Evolutionary conservation across 1,284 basidiomycete species (phyloP).

Genomic region (Xanthoconium separans): DNA sequence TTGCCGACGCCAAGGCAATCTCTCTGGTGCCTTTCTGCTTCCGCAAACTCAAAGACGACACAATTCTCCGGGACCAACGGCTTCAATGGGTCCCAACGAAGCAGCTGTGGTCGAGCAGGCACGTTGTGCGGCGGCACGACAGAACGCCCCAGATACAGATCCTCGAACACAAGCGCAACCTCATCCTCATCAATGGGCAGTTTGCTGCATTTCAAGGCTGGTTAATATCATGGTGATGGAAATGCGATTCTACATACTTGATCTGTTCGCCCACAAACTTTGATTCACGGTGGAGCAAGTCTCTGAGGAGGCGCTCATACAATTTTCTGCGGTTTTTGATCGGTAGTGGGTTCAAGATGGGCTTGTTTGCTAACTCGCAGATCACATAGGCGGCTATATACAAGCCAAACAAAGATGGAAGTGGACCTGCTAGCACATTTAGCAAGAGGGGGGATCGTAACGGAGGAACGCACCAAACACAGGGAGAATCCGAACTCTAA

Average conservation of each 20-base stretch:
- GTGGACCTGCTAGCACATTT: constrained; percentile 50
- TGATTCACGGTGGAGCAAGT: constrained; percentile 71
- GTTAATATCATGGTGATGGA: neutral
- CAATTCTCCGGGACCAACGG: constrained; percentile 75
- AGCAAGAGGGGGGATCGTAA: neutral
- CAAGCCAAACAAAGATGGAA: constrained; percentile 88
- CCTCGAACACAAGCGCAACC: constrained; percentile 82
- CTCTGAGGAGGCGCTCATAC: constrained; percentile 79
- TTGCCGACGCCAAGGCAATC: constrained; percentile 41
- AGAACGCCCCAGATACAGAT: constrained; percentile 79
- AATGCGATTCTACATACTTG: constrained; percentile 40
- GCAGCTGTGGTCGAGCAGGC: constrained; percentile 66
- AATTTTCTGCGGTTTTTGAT: constrained; percentile 84
- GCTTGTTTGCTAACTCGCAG: constrained; percentile 80
- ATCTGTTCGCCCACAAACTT: constrained; percentile 56
- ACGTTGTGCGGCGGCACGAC: constrained; percentile 74
- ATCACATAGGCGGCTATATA: constrained; percentile 86
- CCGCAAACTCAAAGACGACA: constrained; percentile 75
- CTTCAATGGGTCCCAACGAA: constrained; percentile 74
- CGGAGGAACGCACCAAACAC: constrained; percentile 59
- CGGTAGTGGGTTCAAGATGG: constrained; percentile 77
- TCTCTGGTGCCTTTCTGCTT: constrained; percentile 68
- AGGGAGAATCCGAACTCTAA: constrained; percentile 87
- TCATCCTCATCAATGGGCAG: constrained; percentile 82
- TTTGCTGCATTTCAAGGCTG: constrained; percentile 46